These are phyloP conservation scores for Gilbertella persicaria DNA, from an alignment of 371 early-diverging fungal species.

Conservation along the genomic window DNA sequence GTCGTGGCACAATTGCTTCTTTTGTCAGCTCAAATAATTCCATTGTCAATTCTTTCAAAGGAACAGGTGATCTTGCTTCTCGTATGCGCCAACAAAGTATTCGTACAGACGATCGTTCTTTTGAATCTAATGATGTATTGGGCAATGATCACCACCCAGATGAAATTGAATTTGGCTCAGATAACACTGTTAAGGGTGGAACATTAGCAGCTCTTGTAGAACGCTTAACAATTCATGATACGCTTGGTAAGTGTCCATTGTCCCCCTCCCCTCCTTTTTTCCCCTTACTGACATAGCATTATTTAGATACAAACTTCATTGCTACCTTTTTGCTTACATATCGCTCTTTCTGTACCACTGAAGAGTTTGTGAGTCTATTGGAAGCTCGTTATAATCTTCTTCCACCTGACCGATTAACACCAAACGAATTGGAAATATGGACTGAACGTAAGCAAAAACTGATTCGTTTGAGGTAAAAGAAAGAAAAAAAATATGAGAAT, in stretches of 20 bases:
- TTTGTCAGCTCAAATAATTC: background rate
- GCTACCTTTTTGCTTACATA: slow-evolving; percentile 87
- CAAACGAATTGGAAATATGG: slow-evolving; percentile 75
- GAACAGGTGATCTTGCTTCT: background rate
- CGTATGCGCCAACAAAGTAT: slow-evolving; percentile 20
- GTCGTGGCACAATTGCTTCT: slow-evolving; percentile 3
- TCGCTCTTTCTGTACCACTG: slow-evolving; percentile 80
- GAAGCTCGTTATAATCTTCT: slow-evolving; percentile 72
- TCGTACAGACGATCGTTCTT: slow-evolving; percentile 11
- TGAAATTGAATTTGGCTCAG: slow-evolving; percentile 77
- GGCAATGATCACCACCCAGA: slow-evolving; percentile 68
- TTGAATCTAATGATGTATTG: slow-evolving; percentile 27
- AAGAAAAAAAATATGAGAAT: background rate
- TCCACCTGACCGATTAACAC: slow-evolving; percentile 68
- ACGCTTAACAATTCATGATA: slow-evolving; percentile 85
- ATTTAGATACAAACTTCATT: slow-evolving; percentile 76
- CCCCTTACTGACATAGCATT: too few species aligned
- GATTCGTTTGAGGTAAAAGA: slow-evolving; percentile 70
- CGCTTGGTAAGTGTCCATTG: slow-evolving; percentile 50
- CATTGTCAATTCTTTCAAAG: background rate
- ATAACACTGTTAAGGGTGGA: slow-evolving; percentile 84
- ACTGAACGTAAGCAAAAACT: slow-evolving; percentile 81
- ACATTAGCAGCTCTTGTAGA: slow-evolving; percentile 85
- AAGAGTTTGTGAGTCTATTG: slow-evolving; percentile 70
- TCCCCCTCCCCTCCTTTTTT: too few species aligned